Conservation (phyloP, 352 stramenopile species). For the Pythium oligandrum region DNA sequence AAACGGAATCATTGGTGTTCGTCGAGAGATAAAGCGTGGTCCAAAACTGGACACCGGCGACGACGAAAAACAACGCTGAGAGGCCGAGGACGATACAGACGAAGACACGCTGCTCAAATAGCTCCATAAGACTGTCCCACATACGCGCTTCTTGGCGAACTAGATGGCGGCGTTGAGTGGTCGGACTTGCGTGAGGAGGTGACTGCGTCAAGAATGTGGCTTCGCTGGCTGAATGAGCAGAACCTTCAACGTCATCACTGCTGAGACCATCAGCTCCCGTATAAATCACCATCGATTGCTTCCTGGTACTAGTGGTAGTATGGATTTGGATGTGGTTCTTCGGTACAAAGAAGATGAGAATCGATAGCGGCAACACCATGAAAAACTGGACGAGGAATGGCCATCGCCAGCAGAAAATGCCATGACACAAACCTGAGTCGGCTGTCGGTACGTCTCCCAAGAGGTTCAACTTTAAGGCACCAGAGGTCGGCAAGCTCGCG, state of each 20-base stretch:
- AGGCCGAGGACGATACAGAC: conserved; percentile 76
- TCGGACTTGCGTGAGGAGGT: conserved; percentile 1
- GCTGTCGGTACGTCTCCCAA: conserved; percentile 28
- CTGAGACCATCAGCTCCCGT: conserved; percentile 8
- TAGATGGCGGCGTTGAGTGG: conserved; percentile 14
- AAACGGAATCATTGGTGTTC: conserved; percentile 72
- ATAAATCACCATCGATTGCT: conserved; percentile 65
- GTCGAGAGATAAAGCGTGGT: conserved; percentile 81
- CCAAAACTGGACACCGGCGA: conserved; percentile 80
- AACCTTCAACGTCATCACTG: conserved; percentile 2
- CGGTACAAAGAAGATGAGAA: conserved; percentile 80
- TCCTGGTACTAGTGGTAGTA: conserved; percentile 20
- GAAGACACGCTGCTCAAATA: conserved; percentile 63
- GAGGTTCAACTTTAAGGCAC: no score
- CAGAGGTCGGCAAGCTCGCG: conserved; percentile 14
- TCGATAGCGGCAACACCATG: conserved; percentile 63
- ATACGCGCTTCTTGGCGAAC: conserved; percentile 26
- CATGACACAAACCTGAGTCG: conserved; percentile 45
- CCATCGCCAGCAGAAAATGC: conserved; percentile 86
- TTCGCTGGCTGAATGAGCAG: conserved; percentile 9
- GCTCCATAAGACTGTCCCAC: conserved; percentile 41
- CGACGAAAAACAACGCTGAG: conserved; percentile 80
- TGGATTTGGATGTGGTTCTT: conserved; percentile 60
- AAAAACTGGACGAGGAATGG: conserved; percentile 78
- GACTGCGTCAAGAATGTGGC: conserved; percentile 6